A percentile compares a stretch with the other conserved stretches of the same genome.
These are phyloP conservation scores for Pestalotiopsis sp. DNA, from an alignment of 2,329 filamentous ascomycete species.

Conservation along the genomic window DNA sequence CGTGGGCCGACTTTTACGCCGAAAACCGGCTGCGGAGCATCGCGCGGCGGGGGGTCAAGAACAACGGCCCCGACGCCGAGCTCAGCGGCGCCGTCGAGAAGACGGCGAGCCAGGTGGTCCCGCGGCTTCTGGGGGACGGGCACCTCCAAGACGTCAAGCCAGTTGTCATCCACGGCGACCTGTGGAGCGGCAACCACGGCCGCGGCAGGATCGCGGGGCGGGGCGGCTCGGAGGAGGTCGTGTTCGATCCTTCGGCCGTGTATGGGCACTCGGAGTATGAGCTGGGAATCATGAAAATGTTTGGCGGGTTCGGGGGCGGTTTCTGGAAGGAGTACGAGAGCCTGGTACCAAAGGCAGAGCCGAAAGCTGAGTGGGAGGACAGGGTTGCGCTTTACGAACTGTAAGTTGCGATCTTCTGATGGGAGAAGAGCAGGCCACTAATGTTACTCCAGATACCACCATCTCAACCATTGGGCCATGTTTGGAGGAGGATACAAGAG, in stretches of 20 bases:
- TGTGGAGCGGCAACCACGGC: slow-evolving; percentile 89
- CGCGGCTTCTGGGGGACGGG: slow-evolving; percentile 71
- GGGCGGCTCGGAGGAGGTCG: slow-evolving; percentile 67
- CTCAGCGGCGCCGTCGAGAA: slow-evolving; percentile 66
- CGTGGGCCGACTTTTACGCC: slow-evolving; percentile 87
- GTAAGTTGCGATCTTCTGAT: slow-evolving; percentile 48
- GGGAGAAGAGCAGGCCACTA: neutral
- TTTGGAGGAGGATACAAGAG: slow-evolving; percentile 80
- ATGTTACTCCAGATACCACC: slow-evolving; percentile 72
- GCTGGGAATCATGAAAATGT: slow-evolving; percentile 94
- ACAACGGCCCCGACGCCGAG: slow-evolving; percentile 67
- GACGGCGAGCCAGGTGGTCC: slow-evolving; percentile 69
- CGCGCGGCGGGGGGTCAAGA: slow-evolving; percentile 55
- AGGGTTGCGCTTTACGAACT: slow-evolving; percentile 80
- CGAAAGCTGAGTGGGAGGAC: slow-evolving; percentile 82
- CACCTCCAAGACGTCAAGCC: slow-evolving; percentile 70
- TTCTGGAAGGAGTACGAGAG: slow-evolving; percentile 81
- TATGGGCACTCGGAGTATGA: slow-evolving; percentile 92
- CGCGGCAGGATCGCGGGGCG: slow-evolving; percentile 60
- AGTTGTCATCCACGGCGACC: slow-evolving; percentile 84
- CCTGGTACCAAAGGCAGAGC: slow-evolving; percentile 78
- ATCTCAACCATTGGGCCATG: slow-evolving; percentile 84
- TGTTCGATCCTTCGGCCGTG: slow-evolving; percentile 80
- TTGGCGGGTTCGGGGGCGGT: slow-evolving; percentile 76
- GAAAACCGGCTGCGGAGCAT: slow-evolving; percentile 74